Evolutionary conservation across 148 eudicot genomes (phyloP), one percentile per base, ranked within the genome.

Genomic region (Cornus controversa): DNA sequence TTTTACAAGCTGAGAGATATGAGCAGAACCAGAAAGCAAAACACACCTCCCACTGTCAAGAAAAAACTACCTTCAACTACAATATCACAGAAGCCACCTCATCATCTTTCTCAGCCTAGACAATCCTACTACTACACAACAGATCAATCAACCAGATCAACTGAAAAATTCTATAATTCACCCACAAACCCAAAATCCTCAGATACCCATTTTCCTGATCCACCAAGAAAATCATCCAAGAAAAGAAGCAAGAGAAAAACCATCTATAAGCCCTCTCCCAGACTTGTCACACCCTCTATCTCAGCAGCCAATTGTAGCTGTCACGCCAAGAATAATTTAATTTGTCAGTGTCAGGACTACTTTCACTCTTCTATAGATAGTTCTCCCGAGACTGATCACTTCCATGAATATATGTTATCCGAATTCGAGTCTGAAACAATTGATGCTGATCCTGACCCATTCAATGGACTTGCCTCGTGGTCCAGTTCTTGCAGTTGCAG

Each of bases 1-100:
- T 84, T 87, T 64, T 80, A 82, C 85, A 87, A 87, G 87, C 89
- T 87, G 18, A 82, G 76, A 63, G 87, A 87, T 74, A 79, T 84
- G 75, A 78, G 80, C 71, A 79, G 67, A 34, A 75, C 67, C 34
- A 75, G 75, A 9, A 78, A 63, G 72, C 75, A 73, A 0, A 75
- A 37, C 24, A 57, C 37, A 71, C 54, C 79, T 23, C 83, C 65
- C 4, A 54, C 60, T 14, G 6, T n/a, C 53, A 80, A 70, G 69
- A 75, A 79, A 64, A 79, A 66, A 29, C 71, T 34, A 26, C 42
- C 81, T 53, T 27, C 74, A 7, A 57, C 23, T 75, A 29, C n/a
- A 63, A 34, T 31, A 36, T 24, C 75, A 8, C 67, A 71, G 14
- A 80, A 66, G 6, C 67, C 78, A 16, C 69, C 69, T 45, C 10